phyloP scores from a whole-genome alignment of 139 green algal genomes.

The Closterium sp. region DNA sequence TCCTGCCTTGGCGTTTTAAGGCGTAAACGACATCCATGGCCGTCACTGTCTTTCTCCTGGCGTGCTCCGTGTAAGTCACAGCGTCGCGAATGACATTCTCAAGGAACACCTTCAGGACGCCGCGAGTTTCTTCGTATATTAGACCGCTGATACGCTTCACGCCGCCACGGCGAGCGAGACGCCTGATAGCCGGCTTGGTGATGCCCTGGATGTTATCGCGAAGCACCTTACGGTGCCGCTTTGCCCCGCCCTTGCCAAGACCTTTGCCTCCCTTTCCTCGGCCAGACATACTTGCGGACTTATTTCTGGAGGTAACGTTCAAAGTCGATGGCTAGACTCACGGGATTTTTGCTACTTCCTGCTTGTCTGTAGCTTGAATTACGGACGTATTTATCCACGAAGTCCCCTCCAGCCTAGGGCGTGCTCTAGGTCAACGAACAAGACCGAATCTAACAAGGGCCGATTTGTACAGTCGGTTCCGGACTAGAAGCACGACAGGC shows the following conservation, averaged over 20 bases:
- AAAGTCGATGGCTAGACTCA: too few relatives aligned
- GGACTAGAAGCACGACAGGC: too few relatives aligned
- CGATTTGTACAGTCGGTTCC: too few relatives aligned
- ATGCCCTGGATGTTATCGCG: conserved; percentile 93
- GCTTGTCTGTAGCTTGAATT: too few relatives aligned
- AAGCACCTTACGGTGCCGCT: conserved; percentile 64
- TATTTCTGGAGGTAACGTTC: too few relatives aligned
- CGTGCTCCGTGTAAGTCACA: conserved; percentile 98
- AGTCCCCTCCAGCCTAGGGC: too few relatives aligned
- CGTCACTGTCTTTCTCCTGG: conserved; percentile 92
- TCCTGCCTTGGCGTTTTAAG: too few relatives aligned
- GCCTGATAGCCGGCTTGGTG: conserved; percentile 83
- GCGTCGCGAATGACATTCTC: conserved; percentile 76
- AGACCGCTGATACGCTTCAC: conserved; percentile 83
- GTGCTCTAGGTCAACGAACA: too few relatives aligned
- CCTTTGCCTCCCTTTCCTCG: conserved; percentile 34
- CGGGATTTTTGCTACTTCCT: too few relatives aligned
- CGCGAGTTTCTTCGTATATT: conserved; percentile 86
- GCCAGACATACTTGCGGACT: too few relatives aligned
- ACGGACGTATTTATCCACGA: too few relatives aligned
- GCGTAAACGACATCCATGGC: conserved; percentile 94
- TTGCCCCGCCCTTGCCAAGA: conserved; percentile 19
- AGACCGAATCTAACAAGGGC: too few relatives aligned
- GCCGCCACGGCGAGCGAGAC: conserved; percentile 79
- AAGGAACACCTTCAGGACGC: conserved; percentile 66